Evolutionary conservation across 441 rosid genomes (phyloP), one percentile per base, ranked within the genome.

Genomic region (Adansonia gregorii): DNA sequence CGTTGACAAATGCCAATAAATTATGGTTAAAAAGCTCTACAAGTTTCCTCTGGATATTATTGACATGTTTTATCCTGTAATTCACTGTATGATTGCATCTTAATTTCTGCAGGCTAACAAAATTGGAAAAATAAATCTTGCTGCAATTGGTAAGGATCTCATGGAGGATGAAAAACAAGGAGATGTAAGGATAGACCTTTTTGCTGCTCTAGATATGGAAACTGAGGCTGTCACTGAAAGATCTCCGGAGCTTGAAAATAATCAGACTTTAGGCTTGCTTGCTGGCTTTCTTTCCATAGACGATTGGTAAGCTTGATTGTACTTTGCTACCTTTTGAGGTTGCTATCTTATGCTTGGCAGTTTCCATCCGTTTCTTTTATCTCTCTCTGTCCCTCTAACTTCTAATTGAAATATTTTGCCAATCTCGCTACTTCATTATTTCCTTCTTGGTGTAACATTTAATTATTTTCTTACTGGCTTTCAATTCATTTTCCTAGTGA

Each of bases 131-230:
- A 95, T 97, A 88, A 97, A 97, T 86, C 96, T 95, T 63, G 99
- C 99, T 85, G 99, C 99, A 58, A 95, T 94, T 52, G 99, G 99
- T 80, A 97, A 94, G 88, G 99, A 97, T 89, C 96, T 95, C 81
- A 93, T 97, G 98, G 99, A 97, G 78, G 99, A 97, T 64, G 99
- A 97, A 84, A 97, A 97, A 80, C 99, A 86, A 85, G 98, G 94
- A 86, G 99, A 97, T 86, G 95, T 97, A 78, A 92, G 93, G 8
- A 65, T 94, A 78, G 99, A 97, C 88, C 93, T 95, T 78, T 97
- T 87, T 87, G 82, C 98, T 78, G 96, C 99, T 76, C 76, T 93
- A 75, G 99, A 95, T 86, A 83, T 94, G 97, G 99, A 97, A 91
- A 83, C 87, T 79, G 99, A 94, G 80, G 98, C 99, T 76, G 93